Percentiles rank a stretch among this genome's conserved stretches.
Conservation (phyloP, 805 yeast species). For the Candida arabinofermentans region DNA sequence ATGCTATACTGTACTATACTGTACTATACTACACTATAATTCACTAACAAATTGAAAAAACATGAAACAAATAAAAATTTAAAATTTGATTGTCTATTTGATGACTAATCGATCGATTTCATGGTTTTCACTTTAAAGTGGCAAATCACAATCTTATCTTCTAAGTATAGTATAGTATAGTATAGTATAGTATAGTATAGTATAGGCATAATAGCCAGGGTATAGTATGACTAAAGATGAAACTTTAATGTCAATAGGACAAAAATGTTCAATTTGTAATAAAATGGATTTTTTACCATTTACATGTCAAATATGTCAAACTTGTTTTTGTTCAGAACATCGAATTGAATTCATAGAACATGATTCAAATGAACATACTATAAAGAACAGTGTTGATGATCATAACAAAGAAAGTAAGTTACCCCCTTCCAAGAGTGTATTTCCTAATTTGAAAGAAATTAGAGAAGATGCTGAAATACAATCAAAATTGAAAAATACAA, state of each 20-base stretch:
- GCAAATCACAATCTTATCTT: no score
- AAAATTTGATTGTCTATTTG: no score
- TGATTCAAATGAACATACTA: conserved; percentile 19
- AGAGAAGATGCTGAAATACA: conserved; percentile 32
- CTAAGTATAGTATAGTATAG: no score
- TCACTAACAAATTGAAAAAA: not conserved
- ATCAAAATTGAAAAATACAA: conserved; percentile 7
- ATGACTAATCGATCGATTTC: no score
- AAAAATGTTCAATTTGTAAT: conserved; percentile 49
- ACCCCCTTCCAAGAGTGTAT: conserved; percentile 43
- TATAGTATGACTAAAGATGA: conserved; percentile 23
- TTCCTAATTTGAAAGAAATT: conserved; percentile 48
- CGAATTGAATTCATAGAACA: conserved; percentile 34
- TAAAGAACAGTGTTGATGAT: conserved; percentile 2
- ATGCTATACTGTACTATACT: not conserved
- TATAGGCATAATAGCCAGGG: conserved; percentile 10
- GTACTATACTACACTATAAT: not conserved
- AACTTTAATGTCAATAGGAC: conserved; percentile 53
- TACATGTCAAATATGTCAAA: conserved; percentile 39
- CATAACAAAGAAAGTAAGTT: no score
- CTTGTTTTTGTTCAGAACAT: conserved; percentile 48
- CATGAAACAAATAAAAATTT: not conserved
- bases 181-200: not conserved
- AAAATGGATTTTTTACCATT: conserved; percentile 58
- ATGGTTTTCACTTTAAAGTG: no score